phyloP scores from a whole-genome alignment of 768 basidiomycete genomes.

The Tulasnella sp. region DNA sequence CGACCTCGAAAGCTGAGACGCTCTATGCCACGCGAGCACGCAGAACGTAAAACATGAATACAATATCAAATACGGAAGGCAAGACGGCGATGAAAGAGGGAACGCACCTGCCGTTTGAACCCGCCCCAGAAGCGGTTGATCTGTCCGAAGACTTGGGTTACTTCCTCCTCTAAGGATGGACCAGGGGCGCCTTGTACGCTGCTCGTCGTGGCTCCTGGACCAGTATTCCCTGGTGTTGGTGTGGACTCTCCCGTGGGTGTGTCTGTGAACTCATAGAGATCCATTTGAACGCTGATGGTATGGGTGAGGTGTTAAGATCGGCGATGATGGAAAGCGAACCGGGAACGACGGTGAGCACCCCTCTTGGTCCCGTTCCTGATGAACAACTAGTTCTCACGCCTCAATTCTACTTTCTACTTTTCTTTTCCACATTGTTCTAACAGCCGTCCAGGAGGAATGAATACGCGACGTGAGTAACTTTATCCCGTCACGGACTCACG shows the following conservation, averaged over 20 bases:
- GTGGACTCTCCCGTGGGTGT: conserved; percentile 22
- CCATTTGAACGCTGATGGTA: conserved; percentile 73
- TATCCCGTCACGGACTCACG: background rate
- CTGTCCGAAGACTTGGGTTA: conserved; percentile 78
- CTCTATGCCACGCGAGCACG: conserved; percentile 36
- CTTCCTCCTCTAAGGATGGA: conserved; percentile 68
- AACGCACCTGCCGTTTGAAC: conserved; percentile 69
- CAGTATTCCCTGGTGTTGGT: no score
- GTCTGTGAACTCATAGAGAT: conserved; percentile 49
- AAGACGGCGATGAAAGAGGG: background rate
- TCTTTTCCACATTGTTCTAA: background rate
- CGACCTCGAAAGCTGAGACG: conserved; percentile 51
- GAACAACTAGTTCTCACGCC: background rate
- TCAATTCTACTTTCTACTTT: background rate
- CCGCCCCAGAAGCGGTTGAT: conserved; percentile 83
- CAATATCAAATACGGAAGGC: background rate
- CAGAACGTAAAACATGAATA: background rate
- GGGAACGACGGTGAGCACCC: background rate
- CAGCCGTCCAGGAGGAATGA: background rate
- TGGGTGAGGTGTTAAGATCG: conserved; percentile 28
- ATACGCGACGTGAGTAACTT: background rate
- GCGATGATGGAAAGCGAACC: background rate
- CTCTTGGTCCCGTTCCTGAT: background rate
- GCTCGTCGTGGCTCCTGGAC: conserved; percentile 1
- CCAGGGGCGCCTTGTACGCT: conserved; percentile 32